A percentile compares a stretch with the other conserved stretches of the same genome.
Evolutionary conservation across 2,329 filamentous ascomycete genomes (phyloP).

Genomic region (Alternaria conjuncta): DNA sequence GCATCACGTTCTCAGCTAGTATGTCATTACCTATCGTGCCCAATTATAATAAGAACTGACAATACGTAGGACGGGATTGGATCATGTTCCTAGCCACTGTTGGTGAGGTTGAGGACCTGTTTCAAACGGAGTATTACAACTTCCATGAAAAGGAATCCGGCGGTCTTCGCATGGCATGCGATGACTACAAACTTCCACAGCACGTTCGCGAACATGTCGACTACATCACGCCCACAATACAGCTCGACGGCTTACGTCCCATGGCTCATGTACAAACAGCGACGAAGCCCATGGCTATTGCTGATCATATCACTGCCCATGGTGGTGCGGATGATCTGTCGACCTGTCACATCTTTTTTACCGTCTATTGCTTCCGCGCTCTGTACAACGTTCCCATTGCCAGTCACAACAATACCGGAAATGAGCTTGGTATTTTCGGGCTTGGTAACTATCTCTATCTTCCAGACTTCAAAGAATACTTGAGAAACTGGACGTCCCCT

Average conservation of each 20-base stretch:
- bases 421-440: slow-evolving; percentile 50
- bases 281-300: not conserved
- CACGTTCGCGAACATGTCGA: slow-evolving; percentile 23
- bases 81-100: slow-evolving; percentile 16
- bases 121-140: slow-evolving; percentile 22
- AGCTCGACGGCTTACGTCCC: slow-evolving; percentile 21
- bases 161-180: slow-evolving; percentile 19
- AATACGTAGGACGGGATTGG: slow-evolving; percentile 16
- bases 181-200: slow-evolving; percentile 21
- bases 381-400: slow-evolving; percentile 26
- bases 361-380: slow-evolving; percentile 23
- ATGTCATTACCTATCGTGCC: not conserved
- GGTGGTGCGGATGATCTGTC: slow-evolving; percentile 4
- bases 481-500: slow-evolving; percentile 40
- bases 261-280: slow-evolving; percentile 11
- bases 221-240: slow-evolving; percentile 23
- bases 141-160: slow-evolving; percentile 22
- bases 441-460: slow-evolving; percentile 53
- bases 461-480: slow-evolving; percentile 55
- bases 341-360: slow-evolving; percentile 18
- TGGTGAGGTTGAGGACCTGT: slow-evolving; percentile 17
- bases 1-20: slow-evolving; percentile 20
- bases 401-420: slow-evolving; percentile 22
- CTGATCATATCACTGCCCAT: slow-evolving; percentile 9
- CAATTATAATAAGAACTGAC: not conserved